A percentile compares a stretch with the other conserved stretches of the same genome.
These are phyloP conservation scores for Ophiognomonia clavigignenti-juglandacearum DNA, from an alignment of 2,329 filamentous ascomycete genomes.

Conservation along the genomic window DNA sequence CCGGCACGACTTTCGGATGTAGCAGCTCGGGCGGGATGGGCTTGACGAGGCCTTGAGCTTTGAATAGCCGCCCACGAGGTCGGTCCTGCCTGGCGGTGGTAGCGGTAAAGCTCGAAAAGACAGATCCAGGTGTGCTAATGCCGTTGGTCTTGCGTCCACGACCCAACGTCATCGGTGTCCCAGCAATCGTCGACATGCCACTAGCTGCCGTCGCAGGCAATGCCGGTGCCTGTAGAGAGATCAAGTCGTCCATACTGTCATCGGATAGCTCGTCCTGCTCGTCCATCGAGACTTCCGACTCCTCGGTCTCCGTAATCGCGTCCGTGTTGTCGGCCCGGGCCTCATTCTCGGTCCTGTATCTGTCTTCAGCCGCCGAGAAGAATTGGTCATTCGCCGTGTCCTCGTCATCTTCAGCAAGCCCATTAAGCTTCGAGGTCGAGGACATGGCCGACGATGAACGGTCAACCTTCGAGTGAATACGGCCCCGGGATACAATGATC, in stretches of 20 bases:
- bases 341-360: constrained; percentile 54
- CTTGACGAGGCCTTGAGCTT: constrained; percentile 69
- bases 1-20: constrained; percentile 70
- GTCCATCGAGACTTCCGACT: constrained; percentile 58
- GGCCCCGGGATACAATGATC: constrained; percentile 71
- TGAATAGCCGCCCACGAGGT: constrained; percentile 75
- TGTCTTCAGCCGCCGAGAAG: constrained; percentile 85
- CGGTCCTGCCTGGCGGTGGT: constrained; percentile 73
- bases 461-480: constrained; percentile 49
- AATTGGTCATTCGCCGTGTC: constrained; percentile 88
- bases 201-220: constrained; percentile 74
- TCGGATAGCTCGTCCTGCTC: constrained; percentile 77
- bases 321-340: constrained; percentile 55
- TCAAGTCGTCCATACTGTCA: constrained; percentile 90
- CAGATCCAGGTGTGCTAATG: constrained; percentile 76
- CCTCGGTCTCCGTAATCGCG: constrained; percentile 54
- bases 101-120: constrained; percentile 83
- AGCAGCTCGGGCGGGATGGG: constrained; percentile 72
- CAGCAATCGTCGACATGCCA: constrained; percentile 73
- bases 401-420: constrained; percentile 60
- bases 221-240: constrained; percentile 76
- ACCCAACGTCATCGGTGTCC: constrained; percentile 72
- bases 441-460: constrained; percentile 41
- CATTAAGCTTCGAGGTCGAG: constrained; percentile 51
- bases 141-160: constrained; percentile 65